Evolutionary conservation across 2,329 filamentous ascomycete genomes (phyloP).

Genomic region (Sporothrix curviconia): DNA sequence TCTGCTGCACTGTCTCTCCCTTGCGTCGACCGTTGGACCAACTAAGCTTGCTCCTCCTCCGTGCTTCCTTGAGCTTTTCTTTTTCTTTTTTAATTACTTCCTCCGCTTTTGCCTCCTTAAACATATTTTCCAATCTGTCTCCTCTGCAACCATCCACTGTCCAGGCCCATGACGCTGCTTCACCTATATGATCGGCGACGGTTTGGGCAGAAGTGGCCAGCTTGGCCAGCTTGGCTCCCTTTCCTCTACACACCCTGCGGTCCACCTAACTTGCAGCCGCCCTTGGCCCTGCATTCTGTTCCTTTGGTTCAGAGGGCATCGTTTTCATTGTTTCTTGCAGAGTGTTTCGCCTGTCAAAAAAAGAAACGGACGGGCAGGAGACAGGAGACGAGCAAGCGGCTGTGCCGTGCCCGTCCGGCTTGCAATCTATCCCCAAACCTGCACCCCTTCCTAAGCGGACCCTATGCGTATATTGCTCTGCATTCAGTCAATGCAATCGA

Average conservation of each 20-base stretch:
- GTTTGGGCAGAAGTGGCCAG: neutral
- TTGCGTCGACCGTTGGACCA: slow-evolving; percentile 4
- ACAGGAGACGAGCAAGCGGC: neutral
- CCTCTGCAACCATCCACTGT: neutral
- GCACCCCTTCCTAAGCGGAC: neutral
- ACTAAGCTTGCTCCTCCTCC: neutral
- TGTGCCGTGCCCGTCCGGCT: slow-evolving; percentile 2
- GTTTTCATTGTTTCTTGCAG: neutral
- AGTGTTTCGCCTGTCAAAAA: neutral
- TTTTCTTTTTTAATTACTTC: neutral
- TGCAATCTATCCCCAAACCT: slow-evolving; percentile 1
- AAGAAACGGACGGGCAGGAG: neutral
- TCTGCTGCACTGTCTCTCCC: neutral
- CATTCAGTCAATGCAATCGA: neutral
- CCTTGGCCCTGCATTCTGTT: neutral
- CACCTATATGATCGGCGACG: slow-evolving; percentile 6
- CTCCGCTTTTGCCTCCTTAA: slow-evolving; percentile 2
- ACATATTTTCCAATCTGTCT: neutral
- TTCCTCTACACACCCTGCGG: neutral
- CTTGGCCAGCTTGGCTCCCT: neutral
- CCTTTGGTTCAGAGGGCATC: neutral
- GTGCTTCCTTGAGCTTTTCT: too few species aligned
- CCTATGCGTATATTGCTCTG: neutral
- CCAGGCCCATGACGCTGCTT: neutral
- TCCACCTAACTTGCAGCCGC: slow-evolving; percentile 7